Conservation (phyloP, 371 early-diverging fungal species). For the Saksenaea vasiformis region DNA sequence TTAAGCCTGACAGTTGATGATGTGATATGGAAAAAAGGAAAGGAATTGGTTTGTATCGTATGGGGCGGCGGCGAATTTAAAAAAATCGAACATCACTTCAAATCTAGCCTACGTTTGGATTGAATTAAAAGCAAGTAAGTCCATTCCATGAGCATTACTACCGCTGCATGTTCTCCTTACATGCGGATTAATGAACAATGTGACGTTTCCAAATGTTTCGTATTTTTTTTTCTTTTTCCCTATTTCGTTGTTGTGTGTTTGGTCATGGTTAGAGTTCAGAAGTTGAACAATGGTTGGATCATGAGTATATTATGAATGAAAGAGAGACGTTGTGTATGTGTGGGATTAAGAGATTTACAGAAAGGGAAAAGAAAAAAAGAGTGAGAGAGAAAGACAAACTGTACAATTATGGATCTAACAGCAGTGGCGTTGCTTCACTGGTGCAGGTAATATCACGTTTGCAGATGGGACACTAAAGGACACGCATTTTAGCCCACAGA, state of each 20-base stretch:
- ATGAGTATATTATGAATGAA: background rate
- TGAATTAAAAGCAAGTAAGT: background rate
- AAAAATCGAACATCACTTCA: background rate
- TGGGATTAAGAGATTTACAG: background rate
- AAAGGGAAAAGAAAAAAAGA: background rate
- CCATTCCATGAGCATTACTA: conserved; percentile 6
- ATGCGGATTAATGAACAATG: conserved; percentile 4
- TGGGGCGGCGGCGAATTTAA: background rate
- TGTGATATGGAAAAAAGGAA: background rate
- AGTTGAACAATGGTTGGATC: background rate
- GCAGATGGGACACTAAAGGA: conserved; percentile 77
- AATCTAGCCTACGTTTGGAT: conserved; percentile 1
- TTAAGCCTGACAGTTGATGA: background rate
- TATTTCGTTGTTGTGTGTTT: background rate
- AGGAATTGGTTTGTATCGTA: background rate
- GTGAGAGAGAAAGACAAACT: background rate
- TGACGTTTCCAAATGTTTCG: background rate
- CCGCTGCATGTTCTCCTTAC: conserved; percentile 3
- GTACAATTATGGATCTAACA: conserved; percentile 4
- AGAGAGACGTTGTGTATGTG: background rate
- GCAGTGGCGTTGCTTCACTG: background rate
- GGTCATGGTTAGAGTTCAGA: background rate
- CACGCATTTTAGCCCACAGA: background rate
- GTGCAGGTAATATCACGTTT: conserved; percentile 55
- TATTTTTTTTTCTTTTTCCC: background rate